A percentile compares a stretch with the other conserved stretches of the same genome.
phyloP scores from a whole-genome alignment of 768 basidiomycete genomes.

The Chlorophyllum brunneum region DNA sequence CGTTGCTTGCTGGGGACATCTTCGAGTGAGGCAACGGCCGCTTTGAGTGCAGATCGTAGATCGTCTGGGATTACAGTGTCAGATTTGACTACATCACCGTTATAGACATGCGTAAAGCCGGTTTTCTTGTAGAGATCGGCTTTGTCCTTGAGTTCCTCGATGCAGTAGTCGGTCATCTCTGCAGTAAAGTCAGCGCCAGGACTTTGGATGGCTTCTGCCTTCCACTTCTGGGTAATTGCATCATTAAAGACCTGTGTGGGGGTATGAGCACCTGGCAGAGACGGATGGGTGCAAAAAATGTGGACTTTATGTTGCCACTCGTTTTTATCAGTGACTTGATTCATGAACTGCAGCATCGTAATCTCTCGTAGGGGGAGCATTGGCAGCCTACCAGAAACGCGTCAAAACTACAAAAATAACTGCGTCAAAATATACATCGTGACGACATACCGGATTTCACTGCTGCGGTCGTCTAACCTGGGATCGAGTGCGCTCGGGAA shows the following conservation, averaged over 20 bases:
- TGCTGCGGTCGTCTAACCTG: too few species aligned
- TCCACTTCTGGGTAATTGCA: slow-evolving; percentile 18
- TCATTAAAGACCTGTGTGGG: slow-evolving; percentile 19
- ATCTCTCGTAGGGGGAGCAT: slow-evolving; percentile 17
- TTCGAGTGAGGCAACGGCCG: slow-evolving; percentile 27
- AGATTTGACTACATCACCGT: slow-evolving; percentile 23
- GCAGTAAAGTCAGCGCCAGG: slow-evolving; percentile 4
- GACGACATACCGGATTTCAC: too few species aligned
- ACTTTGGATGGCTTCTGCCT: slow-evolving; percentile 11
- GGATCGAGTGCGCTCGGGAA: too few species aligned
- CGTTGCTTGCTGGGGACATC: slow-evolving; percentile 27
- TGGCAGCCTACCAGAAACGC: slow-evolving; percentile 12
- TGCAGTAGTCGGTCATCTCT: slow-evolving; percentile 18
- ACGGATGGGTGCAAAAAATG: not conserved
- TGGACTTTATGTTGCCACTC: slow-evolving; percentile 19
- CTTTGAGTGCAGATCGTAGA: slow-evolving; percentile 17
- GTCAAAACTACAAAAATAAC: too few species aligned
- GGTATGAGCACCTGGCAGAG: too few species aligned
- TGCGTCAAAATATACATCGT: too few species aligned
- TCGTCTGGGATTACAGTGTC: slow-evolving; percentile 24
- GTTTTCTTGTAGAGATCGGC: slow-evolving; percentile 12
- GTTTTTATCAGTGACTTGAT: slow-evolving; percentile 19
- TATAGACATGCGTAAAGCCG: slow-evolving; percentile 13
- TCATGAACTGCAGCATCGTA: slow-evolving; percentile 19
- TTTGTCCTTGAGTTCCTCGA: slow-evolving; percentile 19